Evolutionary conservation across 2,329 filamentous ascomycete genomes (phyloP), one percentile per base, ranked within the genome.

Genomic region (Aspergillus calidoustus): DNA sequence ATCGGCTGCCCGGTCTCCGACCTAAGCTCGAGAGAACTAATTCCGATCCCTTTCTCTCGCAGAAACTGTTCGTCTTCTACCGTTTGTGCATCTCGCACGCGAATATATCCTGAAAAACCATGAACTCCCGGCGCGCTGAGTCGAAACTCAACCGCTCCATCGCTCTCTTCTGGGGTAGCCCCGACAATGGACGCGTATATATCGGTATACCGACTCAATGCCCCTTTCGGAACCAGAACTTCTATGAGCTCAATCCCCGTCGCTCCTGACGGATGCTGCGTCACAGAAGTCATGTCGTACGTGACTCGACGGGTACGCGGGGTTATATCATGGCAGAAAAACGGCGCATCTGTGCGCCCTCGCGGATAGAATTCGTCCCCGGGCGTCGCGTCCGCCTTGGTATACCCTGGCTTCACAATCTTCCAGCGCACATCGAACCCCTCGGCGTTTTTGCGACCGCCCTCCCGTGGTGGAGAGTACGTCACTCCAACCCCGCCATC

Each of bases 261-360:
- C 3, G 54, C 60, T 4, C 60, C 54, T 13, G 60, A 64, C n/a
- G 63, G 46, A 52, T 64, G 63, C 3, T 51, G 22, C 15, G 54
- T 54, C 30, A 49, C 46, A 13, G 56, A 52, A 5, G 51, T 51
- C 6, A 50, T 38, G 23, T 58, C 51, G 41, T 38, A 57, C 22
- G 57, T 52, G 11, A 64, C 60, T 41, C 63, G 60, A 17, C 52
- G 38, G n/a, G 25, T 47, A 11, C 63, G 57, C 17, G 58, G 56
- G n/a, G 63, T 64, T 7, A 64, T 28, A 28, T 64, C 63, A 54
- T 64, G 63, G 38, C 63, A 64, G 57, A 64, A 64, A 41, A 64
- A 64, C 6, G 63, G 63, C 7, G 57, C 60, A 52, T 62, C 54
- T 13, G 57, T 62, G 23, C 60, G 57, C 43, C 63, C 60, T 38